Evolutionary conservation across 371 early-diverging fungal genomes (phyloP).

Genomic region (Mucor saturninus): DNA sequence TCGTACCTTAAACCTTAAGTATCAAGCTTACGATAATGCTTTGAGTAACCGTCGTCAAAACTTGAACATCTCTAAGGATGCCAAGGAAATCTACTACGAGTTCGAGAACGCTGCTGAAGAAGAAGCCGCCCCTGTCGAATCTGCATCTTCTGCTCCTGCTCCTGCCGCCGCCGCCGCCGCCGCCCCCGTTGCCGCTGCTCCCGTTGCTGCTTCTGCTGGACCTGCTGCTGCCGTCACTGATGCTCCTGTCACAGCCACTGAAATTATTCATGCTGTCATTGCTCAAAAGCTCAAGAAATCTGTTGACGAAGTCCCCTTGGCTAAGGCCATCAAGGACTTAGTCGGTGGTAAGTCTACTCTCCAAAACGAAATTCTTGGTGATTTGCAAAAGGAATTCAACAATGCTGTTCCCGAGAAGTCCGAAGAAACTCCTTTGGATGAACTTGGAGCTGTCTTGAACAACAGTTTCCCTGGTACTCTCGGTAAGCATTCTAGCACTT

Average conservation of each 20-base stretch:
- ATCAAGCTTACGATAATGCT: conserved; percentile 95
- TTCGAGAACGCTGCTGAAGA: conserved; percentile 68
- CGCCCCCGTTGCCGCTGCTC: conserved; percentile 57
- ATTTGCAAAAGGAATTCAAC: conserved; percentile 93
- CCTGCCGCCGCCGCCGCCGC: conserved; percentile 48
- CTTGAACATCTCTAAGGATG: conserved; percentile 86
- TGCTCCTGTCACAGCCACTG: conserved; percentile 77
- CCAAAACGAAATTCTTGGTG: conserved; percentile 97
- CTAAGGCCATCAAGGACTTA: conserved; percentile 91
- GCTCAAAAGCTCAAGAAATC: conserved; percentile 93
- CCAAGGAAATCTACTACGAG: conserved; percentile 93
- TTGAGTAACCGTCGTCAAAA: conserved; percentile 87
- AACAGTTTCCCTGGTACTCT: conserved; percentile 70
- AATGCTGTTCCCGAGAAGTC: conserved; percentile 88
- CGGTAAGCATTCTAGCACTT: conserved; percentile 82
- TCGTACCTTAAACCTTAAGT: conserved; percentile 95
- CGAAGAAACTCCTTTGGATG: conserved; percentile 89
- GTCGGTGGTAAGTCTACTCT: conserved; percentile 96
- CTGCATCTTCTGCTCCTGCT: conserved; percentile 14
- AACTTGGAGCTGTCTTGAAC: conserved; percentile 77
- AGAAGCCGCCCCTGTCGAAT: conserved; percentile 56
- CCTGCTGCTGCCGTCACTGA: conserved; percentile 58
- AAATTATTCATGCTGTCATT: conserved; percentile 82
- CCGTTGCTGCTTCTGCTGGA: conserved; percentile 42
- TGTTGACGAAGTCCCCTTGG: conserved; percentile 72